Evolutionary conservation across 2,329 filamentous ascomycete genomes (phyloP).

Genomic region (Cercospora janseana): DNA sequence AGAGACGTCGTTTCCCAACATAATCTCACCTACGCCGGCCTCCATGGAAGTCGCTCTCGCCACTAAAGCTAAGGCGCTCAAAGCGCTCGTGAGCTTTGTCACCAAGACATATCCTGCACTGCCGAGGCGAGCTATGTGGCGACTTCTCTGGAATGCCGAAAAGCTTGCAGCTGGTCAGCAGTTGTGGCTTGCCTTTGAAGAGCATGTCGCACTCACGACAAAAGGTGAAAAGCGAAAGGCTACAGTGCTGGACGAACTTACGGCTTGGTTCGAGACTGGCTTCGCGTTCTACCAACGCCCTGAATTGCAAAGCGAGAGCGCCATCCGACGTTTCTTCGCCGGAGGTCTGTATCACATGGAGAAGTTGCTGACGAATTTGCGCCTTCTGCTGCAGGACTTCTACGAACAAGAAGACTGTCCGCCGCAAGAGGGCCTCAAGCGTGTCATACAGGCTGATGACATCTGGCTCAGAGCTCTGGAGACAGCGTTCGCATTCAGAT

Average conservation of each 20-base stretch:
- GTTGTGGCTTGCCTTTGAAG: conserved; percentile 79
- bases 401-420: conserved; percentile 15
- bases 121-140: conserved; percentile 69
- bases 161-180: conserved; percentile 77
- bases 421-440: conserved; percentile 47
- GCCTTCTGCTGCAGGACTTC: conserved; percentile 24
- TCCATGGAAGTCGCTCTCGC: conserved; percentile 80
- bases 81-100: conserved; percentile 71
- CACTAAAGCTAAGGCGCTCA: conserved; percentile 68
- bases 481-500: conserved; percentile 67
- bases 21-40: conserved; percentile 66
- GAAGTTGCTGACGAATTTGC: conserved; percentile 29
- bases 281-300: conserved; percentile 67
- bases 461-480: conserved; percentile 66
- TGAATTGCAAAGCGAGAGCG: conserved; percentile 69
- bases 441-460: conserved; percentile 67
- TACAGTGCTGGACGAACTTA: conserved; percentile 70
- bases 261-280: conserved; percentile 73
- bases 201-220: conserved; percentile 50
- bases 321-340: conserved; percentile 82
- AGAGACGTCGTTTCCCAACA: conserved; percentile 67
- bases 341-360: conserved; percentile 34
- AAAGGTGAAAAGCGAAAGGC: conserved; percentile 60
- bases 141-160: conserved; percentile 83
- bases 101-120: conserved; percentile 63